A percentile compares a stretch with the other conserved stretches of the same genome.
These are phyloP conservation scores for Dalbergia oliveri DNA, from an alignment of 306 rosid species.

Conservation along the genomic window DNA sequence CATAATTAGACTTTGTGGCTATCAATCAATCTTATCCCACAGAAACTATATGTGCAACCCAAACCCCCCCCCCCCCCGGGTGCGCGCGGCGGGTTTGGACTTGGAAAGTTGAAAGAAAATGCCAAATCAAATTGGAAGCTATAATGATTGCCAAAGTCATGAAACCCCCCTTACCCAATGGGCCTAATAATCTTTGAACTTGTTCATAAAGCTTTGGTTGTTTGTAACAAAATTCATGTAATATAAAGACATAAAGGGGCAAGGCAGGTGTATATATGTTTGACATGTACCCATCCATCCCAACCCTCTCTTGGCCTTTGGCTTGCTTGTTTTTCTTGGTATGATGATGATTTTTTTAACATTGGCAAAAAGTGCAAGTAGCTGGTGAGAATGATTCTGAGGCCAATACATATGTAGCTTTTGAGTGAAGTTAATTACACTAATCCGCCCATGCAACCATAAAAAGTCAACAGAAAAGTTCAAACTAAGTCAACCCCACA, in stretches of 20 bases:
- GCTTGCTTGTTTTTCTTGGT: slow-evolving; percentile 57
- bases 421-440: slow-evolving; percentile 52
- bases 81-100: too few species aligned
- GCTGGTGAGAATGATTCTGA: slow-evolving; percentile 45
- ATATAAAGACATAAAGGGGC: slow-evolving; percentile 40
- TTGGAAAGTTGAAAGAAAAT: slow-evolving; percentile 47
- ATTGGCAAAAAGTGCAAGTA: slow-evolving; percentile 38
- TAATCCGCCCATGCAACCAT: slow-evolving; percentile 51
- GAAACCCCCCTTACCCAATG: slow-evolving; percentile 40
- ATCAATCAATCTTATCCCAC: neutral
- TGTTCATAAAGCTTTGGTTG: slow-evolving; percentile 49
- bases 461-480: slow-evolving; percentile 47
- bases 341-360: slow-evolving; percentile 41
- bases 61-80: too few species aligned
- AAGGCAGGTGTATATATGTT: slow-evolving; percentile 47
- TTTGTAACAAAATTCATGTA: slow-evolving; percentile 45
- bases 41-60: slow-evolving; percentile 3
- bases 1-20: slow-evolving; percentile 41
- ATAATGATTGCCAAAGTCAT: slow-evolving; percentile 49
- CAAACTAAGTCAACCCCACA: slow-evolving; percentile 48
- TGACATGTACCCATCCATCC: slow-evolving; percentile 47
- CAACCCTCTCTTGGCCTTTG: slow-evolving; percentile 26
- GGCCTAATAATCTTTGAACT: slow-evolving; percentile 47
- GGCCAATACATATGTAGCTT: slow-evolving; percentile 51
- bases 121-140: slow-evolving; percentile 49